These are phyloP conservation scores for Fusarium robinianum DNA, from an alignment of 2,329 filamentous ascomycete species.

Conservation along the genomic window DNA sequence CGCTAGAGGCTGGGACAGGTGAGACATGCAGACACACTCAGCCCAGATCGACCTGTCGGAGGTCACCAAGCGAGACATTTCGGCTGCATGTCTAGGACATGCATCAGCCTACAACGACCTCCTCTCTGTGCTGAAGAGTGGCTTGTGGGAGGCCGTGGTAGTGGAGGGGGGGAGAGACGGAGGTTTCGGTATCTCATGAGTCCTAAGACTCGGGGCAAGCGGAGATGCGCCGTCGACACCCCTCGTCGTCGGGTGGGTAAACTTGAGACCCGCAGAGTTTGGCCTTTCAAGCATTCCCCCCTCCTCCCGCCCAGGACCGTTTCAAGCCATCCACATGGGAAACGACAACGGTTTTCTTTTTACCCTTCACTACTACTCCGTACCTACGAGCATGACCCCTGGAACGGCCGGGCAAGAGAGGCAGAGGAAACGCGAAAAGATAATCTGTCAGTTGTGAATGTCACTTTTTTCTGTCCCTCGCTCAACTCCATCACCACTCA, in stretches of 20 bases:
- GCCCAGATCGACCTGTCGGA: conserved; percentile 44
- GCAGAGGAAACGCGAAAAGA: conserved; percentile 17
- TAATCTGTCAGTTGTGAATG: conserved; percentile 21
- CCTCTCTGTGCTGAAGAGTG: conserved; percentile 28
- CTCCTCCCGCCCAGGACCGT: too few relatives aligned
- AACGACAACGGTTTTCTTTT: conserved; percentile 12
- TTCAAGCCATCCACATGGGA: conserved; percentile 4
- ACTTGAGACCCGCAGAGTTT: conserved; percentile 17
- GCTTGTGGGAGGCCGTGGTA: conserved; percentile 11
- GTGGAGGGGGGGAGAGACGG: too few relatives aligned
- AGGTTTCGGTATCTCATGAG: too few relatives aligned
- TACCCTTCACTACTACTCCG: too few relatives aligned
- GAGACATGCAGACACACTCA: conserved; percentile 37
- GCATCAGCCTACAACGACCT: conserved; percentile 34
- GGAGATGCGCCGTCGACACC: too few relatives aligned
- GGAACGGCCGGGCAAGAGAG: conserved; percentile 1
- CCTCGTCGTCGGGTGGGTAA: too few relatives aligned
- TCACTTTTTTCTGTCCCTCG: conserved; percentile 14
- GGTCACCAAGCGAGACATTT: conserved; percentile 44
- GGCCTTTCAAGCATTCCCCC: too few relatives aligned
- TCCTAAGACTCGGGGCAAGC: too few relatives aligned
- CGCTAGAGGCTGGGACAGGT: conserved; percentile 18
- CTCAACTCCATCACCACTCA: conserved; percentile 15
- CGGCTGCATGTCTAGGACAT: conserved; percentile 43
- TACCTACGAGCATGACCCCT: conserved; percentile 20